These are phyloP conservation scores for Remersonia thermophila DNA, from an alignment of 2,329 filamentous ascomycete genomes.

Conservation along the genomic window DNA sequence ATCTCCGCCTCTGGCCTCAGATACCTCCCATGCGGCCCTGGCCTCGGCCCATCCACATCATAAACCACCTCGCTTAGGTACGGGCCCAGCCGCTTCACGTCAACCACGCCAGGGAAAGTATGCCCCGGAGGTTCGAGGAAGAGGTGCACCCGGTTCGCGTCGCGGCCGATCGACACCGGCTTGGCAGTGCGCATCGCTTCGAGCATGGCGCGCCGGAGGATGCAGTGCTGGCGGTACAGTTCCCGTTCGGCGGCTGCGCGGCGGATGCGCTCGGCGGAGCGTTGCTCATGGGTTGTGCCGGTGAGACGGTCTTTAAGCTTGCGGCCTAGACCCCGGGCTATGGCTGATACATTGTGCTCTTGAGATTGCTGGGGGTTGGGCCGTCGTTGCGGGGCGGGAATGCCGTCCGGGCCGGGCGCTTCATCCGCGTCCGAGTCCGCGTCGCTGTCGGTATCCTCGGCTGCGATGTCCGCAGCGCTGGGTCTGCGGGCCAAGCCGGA, in stretches of 20 bases:
- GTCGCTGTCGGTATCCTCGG: constrained; percentile 16
- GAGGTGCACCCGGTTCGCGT: constrained; percentile 40
- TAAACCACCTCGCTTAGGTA: constrained; percentile 20
- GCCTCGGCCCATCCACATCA: constrained; percentile 25
- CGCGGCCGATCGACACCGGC: constrained; percentile 42
- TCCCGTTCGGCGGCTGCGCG: constrained; percentile 37
- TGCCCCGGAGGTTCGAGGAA: constrained; percentile 43
- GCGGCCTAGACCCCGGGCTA: constrained; percentile 30
- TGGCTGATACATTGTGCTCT: too few relatives aligned
- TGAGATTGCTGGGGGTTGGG: too few relatives aligned
- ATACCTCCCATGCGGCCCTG: constrained; percentile 31
- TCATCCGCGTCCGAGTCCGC: constrained; percentile 14
- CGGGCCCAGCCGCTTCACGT: constrained; percentile 12
- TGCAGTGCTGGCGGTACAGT: constrained; percentile 39
- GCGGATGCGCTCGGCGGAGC: constrained; percentile 30
- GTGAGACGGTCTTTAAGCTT: constrained; percentile 49
- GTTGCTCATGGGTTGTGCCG: constrained; percentile 41
- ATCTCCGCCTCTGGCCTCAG: constrained; percentile 21
- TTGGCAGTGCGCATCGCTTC: constrained; percentile 40
- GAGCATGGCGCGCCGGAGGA: constrained; percentile 37
- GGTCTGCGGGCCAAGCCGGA: constrained; percentile 19
- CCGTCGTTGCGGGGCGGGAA: too few relatives aligned
- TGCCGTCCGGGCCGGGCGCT: constrained; percentile 19
- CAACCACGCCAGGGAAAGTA: constrained; percentile 13
- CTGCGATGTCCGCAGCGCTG: constrained; percentile 28